Conservation (phyloP, 2,329 filamentous ascomycete species). For the Talaromyces sp. region DNA sequence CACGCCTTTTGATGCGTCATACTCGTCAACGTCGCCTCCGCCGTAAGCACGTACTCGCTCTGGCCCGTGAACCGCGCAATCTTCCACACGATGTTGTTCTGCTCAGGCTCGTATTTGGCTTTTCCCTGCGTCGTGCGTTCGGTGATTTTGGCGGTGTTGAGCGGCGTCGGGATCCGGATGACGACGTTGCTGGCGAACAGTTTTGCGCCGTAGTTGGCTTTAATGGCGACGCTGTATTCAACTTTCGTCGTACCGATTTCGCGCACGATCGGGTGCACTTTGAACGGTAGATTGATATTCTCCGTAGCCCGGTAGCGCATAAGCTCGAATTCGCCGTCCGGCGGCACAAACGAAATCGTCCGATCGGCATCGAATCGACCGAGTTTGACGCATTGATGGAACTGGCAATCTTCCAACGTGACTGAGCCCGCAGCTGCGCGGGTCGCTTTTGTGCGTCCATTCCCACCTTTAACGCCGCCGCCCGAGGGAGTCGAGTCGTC, state of each 20-base stretch:
- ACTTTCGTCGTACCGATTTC: constrained; percentile 96
- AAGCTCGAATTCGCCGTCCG: constrained; percentile 95
- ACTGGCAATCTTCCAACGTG: constrained; percentile 95
- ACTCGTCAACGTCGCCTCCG: constrained; percentile 85
- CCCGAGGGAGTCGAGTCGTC: constrained; percentile 54
- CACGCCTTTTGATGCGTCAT: constrained; percentile 99
- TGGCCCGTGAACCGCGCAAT: constrained; percentile 98
- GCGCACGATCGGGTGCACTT: constrained; percentile 97
- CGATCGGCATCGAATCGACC: constrained; percentile 95
- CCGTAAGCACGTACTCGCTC: constrained; percentile 89
- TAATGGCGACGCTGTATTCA: constrained; percentile 96
- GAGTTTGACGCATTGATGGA: constrained; percentile 97
- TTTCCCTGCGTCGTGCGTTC: constrained; percentile 94
- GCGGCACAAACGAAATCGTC: constrained; percentile 95
- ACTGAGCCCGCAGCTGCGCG: constrained; percentile 94
- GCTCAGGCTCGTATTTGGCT: constrained; percentile 95
- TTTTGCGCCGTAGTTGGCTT: constrained; percentile 93
- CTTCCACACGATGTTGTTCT: constrained; percentile 99
- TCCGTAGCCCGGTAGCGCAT: constrained; percentile 98
- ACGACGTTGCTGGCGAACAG: constrained; percentile 96
- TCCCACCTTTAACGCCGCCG: background rate
- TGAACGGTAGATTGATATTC: constrained; percentile 98
- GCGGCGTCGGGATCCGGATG: constrained; percentile 86
- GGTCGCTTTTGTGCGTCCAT: constrained; percentile 70
- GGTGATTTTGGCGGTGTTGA: constrained; percentile 92